Percentiles rank a stretch among this genome's conserved stretches.
Conservation (phyloP, 2,329 filamentous ascomycete genomes). For the Chrysosporium keratinophilum region DNA sequence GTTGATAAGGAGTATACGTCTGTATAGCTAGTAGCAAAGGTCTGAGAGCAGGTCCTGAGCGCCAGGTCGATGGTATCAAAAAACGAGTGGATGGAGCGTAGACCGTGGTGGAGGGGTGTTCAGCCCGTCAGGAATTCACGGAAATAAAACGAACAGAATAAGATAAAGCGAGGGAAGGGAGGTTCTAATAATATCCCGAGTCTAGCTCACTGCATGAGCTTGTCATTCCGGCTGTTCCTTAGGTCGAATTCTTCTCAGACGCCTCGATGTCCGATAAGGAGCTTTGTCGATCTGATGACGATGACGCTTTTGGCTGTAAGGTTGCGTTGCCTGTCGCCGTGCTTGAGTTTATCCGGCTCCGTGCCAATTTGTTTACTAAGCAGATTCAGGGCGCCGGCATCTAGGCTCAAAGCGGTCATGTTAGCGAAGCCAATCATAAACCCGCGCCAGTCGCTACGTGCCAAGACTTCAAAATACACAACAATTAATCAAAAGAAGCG, state of each 20-base stretch:
- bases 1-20: background rate
- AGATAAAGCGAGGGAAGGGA: background rate
- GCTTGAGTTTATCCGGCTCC: background rate
- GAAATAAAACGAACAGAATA: background rate
- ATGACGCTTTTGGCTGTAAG: background rate
- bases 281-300: conserved; percentile 1
- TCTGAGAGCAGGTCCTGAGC: no score
- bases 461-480: conserved; percentile 15
- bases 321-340: no score
- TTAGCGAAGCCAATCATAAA: conserved; percentile 28
- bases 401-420: conserved; percentile 28
- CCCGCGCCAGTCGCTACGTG: conserved; percentile 1
- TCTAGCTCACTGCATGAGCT: conserved; percentile 7
- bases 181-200: background rate
- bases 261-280: background rate
- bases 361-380: background rate
- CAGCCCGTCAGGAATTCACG: background rate
- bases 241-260: background rate
- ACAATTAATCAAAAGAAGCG: conserved; percentile 8
- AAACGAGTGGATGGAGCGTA: background rate
- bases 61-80: background rate
- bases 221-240: background rate
- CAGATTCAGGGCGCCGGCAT: background rate
- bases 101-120: background rate
- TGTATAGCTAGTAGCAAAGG: no score